phyloP scores from a whole-genome alignment of 192 early-diverging fungal genomes.

The Entomortierella parvispora region DNA sequence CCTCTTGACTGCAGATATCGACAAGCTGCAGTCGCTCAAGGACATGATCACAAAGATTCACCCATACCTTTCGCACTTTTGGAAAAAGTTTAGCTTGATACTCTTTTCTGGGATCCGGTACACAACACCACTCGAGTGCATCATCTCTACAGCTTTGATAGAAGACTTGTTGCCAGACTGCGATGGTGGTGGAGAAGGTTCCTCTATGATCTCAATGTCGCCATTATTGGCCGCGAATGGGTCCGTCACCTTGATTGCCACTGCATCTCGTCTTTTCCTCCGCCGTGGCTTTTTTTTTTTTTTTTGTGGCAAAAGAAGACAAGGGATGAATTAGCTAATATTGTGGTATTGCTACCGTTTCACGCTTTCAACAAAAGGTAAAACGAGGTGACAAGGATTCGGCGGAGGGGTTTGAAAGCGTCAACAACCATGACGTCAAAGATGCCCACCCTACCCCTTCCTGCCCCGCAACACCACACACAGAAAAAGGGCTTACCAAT shows the following conservation, averaged over 20 bases:
- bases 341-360: too few relatives aligned
- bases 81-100: constrained; percentile 54
- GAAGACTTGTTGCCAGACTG: background rate
- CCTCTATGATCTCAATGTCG: constrained; percentile 54
- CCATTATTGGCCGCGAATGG: constrained; percentile 46
- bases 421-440: constrained; percentile 17
- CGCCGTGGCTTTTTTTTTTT: constrained; percentile 32
- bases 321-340: too few relatives aligned
- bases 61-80: constrained; percentile 50
- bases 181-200: background rate
- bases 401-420: background rate
- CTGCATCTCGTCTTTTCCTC: constrained; percentile 45
- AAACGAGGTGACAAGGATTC: background rate
- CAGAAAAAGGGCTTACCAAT: constrained; percentile 39
- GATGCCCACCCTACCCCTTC: too few relatives aligned
- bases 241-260: constrained; percentile 23
- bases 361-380: too few relatives aligned
- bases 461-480: too few relatives aligned
- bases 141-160: background rate
- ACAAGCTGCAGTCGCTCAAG: too few relatives aligned
- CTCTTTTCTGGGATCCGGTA: constrained; percentile 53
- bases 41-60: too few relatives aligned
- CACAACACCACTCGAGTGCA: constrained; percentile 22
- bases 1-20: too few relatives aligned
- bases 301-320: background rate